Conservation (phyloP, 2,329 filamentous ascomycete genomes). For the Fusarium napiforme region DNA sequence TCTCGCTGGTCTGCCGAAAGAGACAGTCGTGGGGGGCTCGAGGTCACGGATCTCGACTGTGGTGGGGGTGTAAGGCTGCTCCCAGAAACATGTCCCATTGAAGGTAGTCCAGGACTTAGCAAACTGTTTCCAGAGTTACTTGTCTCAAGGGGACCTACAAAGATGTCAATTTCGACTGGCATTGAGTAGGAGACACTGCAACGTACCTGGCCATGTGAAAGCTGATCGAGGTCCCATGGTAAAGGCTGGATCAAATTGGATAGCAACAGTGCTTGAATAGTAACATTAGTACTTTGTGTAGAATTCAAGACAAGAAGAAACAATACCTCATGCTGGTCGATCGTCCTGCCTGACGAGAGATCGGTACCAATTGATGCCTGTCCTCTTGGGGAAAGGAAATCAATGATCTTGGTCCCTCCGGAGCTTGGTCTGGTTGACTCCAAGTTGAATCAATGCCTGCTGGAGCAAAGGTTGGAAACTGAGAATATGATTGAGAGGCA, state of each 20-base stretch:
- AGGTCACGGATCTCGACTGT: constrained; percentile 63
- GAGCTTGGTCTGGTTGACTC: constrained; percentile 36
- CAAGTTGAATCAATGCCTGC: constrained; percentile 38
- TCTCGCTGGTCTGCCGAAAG: constrained; percentile 71
- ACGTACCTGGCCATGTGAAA: constrained; percentile 62
- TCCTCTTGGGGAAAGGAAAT: constrained; percentile 30
- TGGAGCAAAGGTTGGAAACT: constrained; percentile 39
- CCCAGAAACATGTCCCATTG: constrained; percentile 60
- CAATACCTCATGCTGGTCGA: constrained; percentile 42
- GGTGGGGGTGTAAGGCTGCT: constrained; percentile 63
- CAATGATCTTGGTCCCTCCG: constrained; percentile 32
- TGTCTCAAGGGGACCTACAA: constrained; percentile 51
- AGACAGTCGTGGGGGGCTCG: constrained; percentile 65
- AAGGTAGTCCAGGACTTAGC: constrained; percentile 58
- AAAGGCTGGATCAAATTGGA: constrained; percentile 63
- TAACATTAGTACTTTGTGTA: constrained; percentile 20
- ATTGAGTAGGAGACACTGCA: neutral
- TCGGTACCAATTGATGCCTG: constrained; percentile 25
- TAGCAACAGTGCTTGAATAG: constrained; percentile 57
- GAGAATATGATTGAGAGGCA: constrained; percentile 41
- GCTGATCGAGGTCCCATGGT: constrained; percentile 62
- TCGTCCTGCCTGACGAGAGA: constrained; percentile 23
- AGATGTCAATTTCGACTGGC: neutral
- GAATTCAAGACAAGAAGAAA: neutral
- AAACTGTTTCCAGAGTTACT: constrained; percentile 48